Conservation (phyloP, 768 basidiomycete genomes). For the Amanita muscaria region DNA sequence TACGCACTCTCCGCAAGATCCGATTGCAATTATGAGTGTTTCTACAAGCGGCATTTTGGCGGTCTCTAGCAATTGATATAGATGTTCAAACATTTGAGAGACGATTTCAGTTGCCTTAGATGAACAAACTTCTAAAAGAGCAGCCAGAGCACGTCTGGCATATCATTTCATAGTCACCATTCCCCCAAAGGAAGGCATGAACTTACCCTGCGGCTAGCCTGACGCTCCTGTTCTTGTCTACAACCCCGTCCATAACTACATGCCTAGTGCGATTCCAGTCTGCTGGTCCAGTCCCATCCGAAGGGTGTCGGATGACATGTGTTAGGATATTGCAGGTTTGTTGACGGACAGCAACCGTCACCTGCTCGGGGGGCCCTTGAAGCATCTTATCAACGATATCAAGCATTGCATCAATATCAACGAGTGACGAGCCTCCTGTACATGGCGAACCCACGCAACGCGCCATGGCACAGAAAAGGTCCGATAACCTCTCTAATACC, state of each 20-base stretch:
- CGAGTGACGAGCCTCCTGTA: conserved; percentile 16
- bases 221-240: conserved; percentile 46
- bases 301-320: conserved; percentile 35
- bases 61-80: conserved; percentile 41
- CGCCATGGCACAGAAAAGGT: conserved; percentile 30
- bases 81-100: conserved; percentile 32
- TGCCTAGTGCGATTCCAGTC: conserved; percentile 25
- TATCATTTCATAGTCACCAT: conserved; percentile 2
- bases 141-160: conserved; percentile 38
- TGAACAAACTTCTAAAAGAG: conserved; percentile 36
- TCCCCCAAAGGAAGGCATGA: neutral
- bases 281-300: conserved; percentile 20
- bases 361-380: conserved; percentile 37
- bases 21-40: conserved; percentile 53
- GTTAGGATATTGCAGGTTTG: conserved; percentile 32
- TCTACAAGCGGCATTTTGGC: conserved; percentile 46
- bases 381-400: conserved; percentile 32
- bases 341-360: conserved; percentile 37
- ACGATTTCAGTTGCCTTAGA: conserved; percentile 25
- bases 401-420: conserved; percentile 26
- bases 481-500: conserved; percentile 24
- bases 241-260: conserved; percentile 40
- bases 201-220: conserved; percentile 64
- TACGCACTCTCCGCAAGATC: conserved; percentile 43
- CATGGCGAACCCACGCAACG: conserved; percentile 26